Percentiles rank a stretch among this genome's conserved stretches.
Conservation (phyloP, 129 eudicot species). For the Artemisia tridentata region DNA sequence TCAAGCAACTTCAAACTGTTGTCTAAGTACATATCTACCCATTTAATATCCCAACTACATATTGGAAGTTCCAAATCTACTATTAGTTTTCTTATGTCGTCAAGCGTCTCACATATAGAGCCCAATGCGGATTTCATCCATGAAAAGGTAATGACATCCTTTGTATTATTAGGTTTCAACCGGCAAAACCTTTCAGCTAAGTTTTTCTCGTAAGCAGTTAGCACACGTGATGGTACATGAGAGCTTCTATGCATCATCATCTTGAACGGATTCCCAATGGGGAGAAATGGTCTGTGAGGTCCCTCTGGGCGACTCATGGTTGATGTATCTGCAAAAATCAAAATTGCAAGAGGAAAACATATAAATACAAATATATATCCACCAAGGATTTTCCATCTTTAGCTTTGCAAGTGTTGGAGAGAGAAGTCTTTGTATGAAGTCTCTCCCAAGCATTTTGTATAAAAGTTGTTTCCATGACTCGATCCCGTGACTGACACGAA, state of each 20-base stretch:
- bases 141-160: slow-evolving; percentile 56
- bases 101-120: slow-evolving; percentile 64
- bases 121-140: slow-evolving; percentile 81
- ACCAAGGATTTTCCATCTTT: slow-evolving; percentile 8
- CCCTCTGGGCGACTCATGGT: slow-evolving; percentile 84
- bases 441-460: background rate
- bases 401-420: slow-evolving; percentile 4
- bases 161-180: slow-evolving; percentile 55
- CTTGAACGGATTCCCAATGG: slow-evolving; percentile 81
- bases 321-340: slow-evolving; percentile 38
- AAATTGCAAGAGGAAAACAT: slow-evolving; percentile 12
- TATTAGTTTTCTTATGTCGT: slow-evolving; percentile 64
- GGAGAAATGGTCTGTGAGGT: slow-evolving; percentile 63
- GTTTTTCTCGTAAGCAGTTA: slow-evolving; percentile 55
- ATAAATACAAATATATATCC: slow-evolving; percentile 1
- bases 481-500: slow-evolving; percentile 29
- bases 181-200: slow-evolving; percentile 53
- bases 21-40: slow-evolving; percentile 86
- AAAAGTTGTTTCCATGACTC: slow-evolving; percentile 22
- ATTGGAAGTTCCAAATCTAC: slow-evolving; percentile 87
- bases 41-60: slow-evolving; percentile 88
- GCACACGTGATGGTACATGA: slow-evolving; percentile 56
- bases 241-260: slow-evolving; percentile 74
- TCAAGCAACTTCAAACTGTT: slow-evolving; percentile 87
- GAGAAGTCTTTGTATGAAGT: slow-evolving; percentile 10